Percentiles rank a stretch among this genome's conserved stretches.
These are phyloP conservation scores for Limnomonas spitsbergensis DNA, from an alignment of 139 green algal species.

Conservation along the genomic window DNA sequence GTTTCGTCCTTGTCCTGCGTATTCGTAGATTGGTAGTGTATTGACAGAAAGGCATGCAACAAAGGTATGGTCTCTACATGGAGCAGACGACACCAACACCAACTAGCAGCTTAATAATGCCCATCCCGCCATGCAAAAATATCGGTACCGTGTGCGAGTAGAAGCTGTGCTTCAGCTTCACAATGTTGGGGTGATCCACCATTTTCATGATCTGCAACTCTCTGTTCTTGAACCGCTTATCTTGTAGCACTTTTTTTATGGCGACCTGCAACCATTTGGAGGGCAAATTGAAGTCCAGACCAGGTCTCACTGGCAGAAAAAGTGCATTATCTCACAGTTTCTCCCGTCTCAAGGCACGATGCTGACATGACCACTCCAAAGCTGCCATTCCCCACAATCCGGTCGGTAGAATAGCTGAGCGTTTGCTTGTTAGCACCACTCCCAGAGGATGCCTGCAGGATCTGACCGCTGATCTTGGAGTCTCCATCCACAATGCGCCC, in stretches of 20 bases:
- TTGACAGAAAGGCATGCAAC: no score
- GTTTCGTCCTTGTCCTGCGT: conserved; percentile 47
- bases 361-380: conserved; percentile 98
- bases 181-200: conserved; percentile 95
- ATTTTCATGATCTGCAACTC: conserved; percentile 99
- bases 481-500: not conserved
- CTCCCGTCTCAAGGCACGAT: conserved; percentile 87
- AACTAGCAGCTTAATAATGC: no score
- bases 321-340: no score
- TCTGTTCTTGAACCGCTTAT: conserved; percentile 99
- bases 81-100: no score
- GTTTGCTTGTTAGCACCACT: conserved; percentile 47
- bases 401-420: conserved; percentile 85
- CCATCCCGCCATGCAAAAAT: no score
- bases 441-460: conserved; percentile 45
- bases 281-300: not conserved
- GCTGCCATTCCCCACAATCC: conserved; percentile 94
- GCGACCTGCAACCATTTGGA: conserved; percentile 75
- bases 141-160: conserved; percentile 75
- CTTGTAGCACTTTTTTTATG: conserved; percentile 99
- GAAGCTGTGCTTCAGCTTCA: conserved; percentile 97
- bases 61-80: no score
- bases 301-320: not conserved
- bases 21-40: no score
- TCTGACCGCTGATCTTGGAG: conserved; percentile 24